A percentile compares a stretch with the other conserved stretches of the same genome.
These are phyloP conservation scores for Desmodesmus armatus DNA, from an alignment of 139 green algal genomes.

Conservation along the genomic window DNA sequence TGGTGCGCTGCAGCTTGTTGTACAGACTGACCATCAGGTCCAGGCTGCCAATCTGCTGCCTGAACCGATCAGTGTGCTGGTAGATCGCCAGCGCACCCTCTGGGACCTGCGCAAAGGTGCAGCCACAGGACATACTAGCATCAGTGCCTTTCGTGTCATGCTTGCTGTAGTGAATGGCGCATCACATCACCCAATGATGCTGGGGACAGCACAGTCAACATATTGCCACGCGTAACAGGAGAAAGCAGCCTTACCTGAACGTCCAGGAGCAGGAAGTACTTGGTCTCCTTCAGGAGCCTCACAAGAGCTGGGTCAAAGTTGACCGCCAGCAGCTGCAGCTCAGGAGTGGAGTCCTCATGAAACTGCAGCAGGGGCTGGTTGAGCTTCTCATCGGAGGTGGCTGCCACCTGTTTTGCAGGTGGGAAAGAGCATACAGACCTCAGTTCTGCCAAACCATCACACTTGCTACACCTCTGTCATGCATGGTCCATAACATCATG, in stretches of 20 bases:
- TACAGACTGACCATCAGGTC: slow-evolving; percentile 79
- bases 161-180: too few relatives aligned
- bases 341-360: slow-evolving; percentile 33
- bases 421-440: not conserved
- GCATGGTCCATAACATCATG: not conserved
- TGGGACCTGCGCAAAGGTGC: slow-evolving; percentile 57
- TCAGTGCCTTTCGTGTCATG: too few relatives aligned
- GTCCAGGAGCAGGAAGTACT: slow-evolving; percentile 89
- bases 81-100: slow-evolving; percentile 61
- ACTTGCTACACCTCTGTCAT: not conserved
- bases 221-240: not conserved
- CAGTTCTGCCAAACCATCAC: not conserved
- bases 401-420: slow-evolving; percentile 49
- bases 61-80: slow-evolving; percentile 75
- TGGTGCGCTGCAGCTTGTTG: slow-evolving; percentile 82
- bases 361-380: slow-evolving; percentile 81
- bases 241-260: slow-evolving; percentile 16
- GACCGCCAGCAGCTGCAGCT: slow-evolving; percentile 64
- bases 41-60: slow-evolving; percentile 83
- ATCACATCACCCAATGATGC: too few relatives aligned
- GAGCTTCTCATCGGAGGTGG: slow-evolving; percentile 84
- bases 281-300: slow-evolving; percentile 87
- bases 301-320: slow-evolving; percentile 95
- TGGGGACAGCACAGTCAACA: not conserved
- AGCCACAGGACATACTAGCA: too few relatives aligned